These are phyloP conservation scores for Millerago galiae DNA, from an alignment of 805 yeast species.

Conservation along the genomic window DNA sequence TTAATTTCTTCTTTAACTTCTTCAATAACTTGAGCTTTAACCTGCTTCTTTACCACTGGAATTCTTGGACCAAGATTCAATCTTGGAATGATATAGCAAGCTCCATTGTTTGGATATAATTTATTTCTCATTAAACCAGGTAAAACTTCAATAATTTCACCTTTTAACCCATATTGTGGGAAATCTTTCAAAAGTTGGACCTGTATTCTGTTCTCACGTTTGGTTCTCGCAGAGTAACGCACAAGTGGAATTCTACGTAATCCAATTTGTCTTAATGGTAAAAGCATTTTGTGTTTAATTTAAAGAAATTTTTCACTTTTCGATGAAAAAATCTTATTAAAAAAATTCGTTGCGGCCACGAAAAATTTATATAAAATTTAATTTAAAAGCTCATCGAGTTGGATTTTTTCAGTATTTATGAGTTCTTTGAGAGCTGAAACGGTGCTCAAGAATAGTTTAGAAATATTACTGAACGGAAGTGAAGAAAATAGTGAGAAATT, in stretches of 20 bases:
- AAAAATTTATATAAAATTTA: too few species aligned
- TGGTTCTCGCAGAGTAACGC: conserved; percentile 40
- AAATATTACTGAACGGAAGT: not conserved
- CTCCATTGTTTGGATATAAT: conserved; percentile 66
- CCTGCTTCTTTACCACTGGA: conserved; percentile 21
- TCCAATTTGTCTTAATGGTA: conserved; percentile 6
- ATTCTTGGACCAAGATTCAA: conserved; percentile 20
- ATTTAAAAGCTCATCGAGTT: too few species aligned
- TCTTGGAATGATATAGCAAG: conserved; percentile 50
- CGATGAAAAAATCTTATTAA: not conserved
- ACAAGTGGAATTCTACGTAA: conserved; percentile 25
- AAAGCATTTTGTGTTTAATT: conserved; percentile 5
- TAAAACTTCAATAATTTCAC: conserved; percentile 68
- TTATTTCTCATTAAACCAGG: conserved; percentile 81
- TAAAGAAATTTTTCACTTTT: not conserved
- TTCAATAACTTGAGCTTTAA: conserved; percentile 5
- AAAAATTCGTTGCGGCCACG: not conserved
- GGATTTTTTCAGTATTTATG: not conserved
- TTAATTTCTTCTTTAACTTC: conserved; percentile 4
- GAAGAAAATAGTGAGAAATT: not conserved
- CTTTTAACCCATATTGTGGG: conserved; percentile 56
- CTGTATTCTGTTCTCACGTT: conserved; percentile 48
- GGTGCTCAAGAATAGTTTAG: not conserved
- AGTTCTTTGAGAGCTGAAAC: too few species aligned
- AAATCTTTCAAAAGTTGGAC: conserved; percentile 74